phyloP scores from a whole-genome alignment of 768 basidiomycete genomes.

The Trametes gibbosa region DNA sequence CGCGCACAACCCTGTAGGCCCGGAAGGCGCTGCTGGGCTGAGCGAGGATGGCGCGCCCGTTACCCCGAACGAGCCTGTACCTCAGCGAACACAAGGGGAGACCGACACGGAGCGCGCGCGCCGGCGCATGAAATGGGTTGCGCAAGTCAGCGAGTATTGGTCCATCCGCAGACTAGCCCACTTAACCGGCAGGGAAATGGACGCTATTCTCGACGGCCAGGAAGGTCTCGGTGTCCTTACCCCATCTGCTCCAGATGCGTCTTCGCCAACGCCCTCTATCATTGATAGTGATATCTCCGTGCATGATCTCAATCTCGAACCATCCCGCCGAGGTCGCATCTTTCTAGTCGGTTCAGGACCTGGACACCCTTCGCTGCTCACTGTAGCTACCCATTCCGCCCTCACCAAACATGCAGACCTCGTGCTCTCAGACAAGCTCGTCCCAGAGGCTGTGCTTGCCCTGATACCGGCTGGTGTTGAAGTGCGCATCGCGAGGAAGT shows the following conservation, averaged over 20 bases:
- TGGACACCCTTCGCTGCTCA: slow-evolving; percentile 90
- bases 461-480: slow-evolving; percentile 73
- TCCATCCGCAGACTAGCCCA: slow-evolving; percentile 71
- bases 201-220: slow-evolving; percentile 49
- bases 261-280: slow-evolving; percentile 8
- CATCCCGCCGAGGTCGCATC: slow-evolving; percentile 60
- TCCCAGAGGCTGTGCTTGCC: slow-evolving; percentile 82
- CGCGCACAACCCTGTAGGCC: slow-evolving; percentile 36
- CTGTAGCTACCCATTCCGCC: slow-evolving; percentile 77
- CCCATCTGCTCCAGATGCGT: slow-evolving; percentile 16
- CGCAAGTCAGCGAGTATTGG: slow-evolving; percentile 97
- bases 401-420: slow-evolving; percentile 80
- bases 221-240: slow-evolving; percentile 13
- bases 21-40: slow-evolving; percentile 34
- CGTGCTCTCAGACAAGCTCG: slow-evolving; percentile 95
- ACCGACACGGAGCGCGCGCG: slow-evolving; percentile 36
- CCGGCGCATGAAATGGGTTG: slow-evolving; percentile 87
- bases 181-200: slow-evolving; percentile 69
- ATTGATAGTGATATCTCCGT: slow-evolving; percentile 16
- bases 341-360: slow-evolving; percentile 93
- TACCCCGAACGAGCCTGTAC: slow-evolving; percentile 72
- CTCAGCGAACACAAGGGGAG: slow-evolving; percentile 47
- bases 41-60: slow-evolving; percentile 51
- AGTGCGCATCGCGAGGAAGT: slow-evolving; percentile 91
- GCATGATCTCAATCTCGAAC: slow-evolving; percentile 23